phyloP scores from a whole-genome alignment of 176 grass and related monocot species.

The Eragrostis curvula region DNA sequence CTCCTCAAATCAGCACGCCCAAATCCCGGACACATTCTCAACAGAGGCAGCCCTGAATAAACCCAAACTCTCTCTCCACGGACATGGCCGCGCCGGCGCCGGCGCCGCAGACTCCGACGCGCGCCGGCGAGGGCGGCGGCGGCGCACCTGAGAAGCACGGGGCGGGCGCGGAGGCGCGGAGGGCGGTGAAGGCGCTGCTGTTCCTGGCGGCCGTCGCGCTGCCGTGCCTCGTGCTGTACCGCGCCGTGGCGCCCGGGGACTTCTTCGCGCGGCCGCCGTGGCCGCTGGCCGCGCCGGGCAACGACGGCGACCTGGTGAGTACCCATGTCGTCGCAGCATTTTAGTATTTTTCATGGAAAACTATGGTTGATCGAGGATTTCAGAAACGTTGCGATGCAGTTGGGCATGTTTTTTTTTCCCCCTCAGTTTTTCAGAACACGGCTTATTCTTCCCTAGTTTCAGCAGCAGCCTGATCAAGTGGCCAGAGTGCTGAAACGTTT shows the following conservation, averaged over 20 bases:
- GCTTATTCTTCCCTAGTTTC: neutral
- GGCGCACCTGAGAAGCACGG: neutral
- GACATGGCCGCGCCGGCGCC: constrained; percentile 33
- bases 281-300: neutral
- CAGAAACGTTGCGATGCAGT: neutral
- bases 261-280: constrained; percentile 20
- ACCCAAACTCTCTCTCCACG: neutral
- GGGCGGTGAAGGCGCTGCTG: constrained; percentile 43
- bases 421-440: too few relatives aligned
- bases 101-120: neutral
- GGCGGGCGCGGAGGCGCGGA: neutral
- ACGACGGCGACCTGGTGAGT: constrained; percentile 30
- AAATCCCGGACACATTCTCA: too few relatives aligned
- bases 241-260: constrained; percentile 29
- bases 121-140: neutral
- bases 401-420: too few relatives aligned
- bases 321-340: neutral
- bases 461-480: too few relatives aligned
- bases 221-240: constrained; percentile 52
- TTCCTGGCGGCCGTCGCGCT: constrained; percentile 55
- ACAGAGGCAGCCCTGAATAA: too few relatives aligned
- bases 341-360: neutral
- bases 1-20: too few relatives aligned
- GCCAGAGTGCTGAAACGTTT: neutral
- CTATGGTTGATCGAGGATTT: neutral